These are phyloP conservation scores for Penicillium occitanis DNA, from an alignment of 2,329 filamentous ascomycete species.

Conservation along the genomic window DNA sequence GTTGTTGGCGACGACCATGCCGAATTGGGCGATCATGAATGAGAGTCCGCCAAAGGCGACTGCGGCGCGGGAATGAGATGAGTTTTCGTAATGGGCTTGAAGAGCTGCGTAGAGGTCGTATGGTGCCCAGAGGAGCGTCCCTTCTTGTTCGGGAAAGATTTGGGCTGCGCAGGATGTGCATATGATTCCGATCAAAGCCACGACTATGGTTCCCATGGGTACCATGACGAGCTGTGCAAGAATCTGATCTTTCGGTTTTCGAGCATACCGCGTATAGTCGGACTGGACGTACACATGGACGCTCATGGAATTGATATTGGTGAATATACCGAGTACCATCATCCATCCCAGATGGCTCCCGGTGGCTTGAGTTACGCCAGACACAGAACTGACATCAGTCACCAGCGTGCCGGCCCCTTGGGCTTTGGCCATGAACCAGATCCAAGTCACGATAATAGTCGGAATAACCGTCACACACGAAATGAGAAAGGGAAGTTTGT, in stretches of 20 bases:
- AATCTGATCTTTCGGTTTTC: slow-evolving; percentile 2
- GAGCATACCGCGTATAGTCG: slow-evolving; percentile 13
- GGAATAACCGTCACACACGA: not conserved
- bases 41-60: slow-evolving; percentile 4
- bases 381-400: not conserved
- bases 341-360: slow-evolving; percentile 10
- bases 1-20: slow-evolving; percentile 13
- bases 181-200: slow-evolving; percentile 3
- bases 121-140: slow-evolving; percentile 1
- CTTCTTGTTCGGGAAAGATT: slow-evolving; percentile 7
- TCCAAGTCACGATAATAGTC: slow-evolving; percentile 10
- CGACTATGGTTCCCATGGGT: slow-evolving; percentile 6
- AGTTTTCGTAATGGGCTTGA: slow-evolving; percentile 9
- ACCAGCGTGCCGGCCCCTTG: slow-evolving; percentile 7
- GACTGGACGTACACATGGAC: slow-evolving; percentile 8
- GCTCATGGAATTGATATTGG: slow-evolving; percentile 11
- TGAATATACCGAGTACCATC: slow-evolving; percentile 13
- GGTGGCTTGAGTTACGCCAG: slow-evolving; percentile 4
- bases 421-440: slow-evolving; percentile 13
- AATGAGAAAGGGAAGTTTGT: slow-evolving; percentile 5
- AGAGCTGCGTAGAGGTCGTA: not conserved
- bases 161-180: slow-evolving; percentile 13
- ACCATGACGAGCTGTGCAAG: slow-evolving; percentile 4
- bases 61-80: slow-evolving; percentile 6
- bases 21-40: slow-evolving; percentile 12